Evolutionary conservation across 768 basidiomycete genomes (phyloP), one percentile per base, ranked within the genome.

Genomic region (Glaciozyma antarctica): DNA sequence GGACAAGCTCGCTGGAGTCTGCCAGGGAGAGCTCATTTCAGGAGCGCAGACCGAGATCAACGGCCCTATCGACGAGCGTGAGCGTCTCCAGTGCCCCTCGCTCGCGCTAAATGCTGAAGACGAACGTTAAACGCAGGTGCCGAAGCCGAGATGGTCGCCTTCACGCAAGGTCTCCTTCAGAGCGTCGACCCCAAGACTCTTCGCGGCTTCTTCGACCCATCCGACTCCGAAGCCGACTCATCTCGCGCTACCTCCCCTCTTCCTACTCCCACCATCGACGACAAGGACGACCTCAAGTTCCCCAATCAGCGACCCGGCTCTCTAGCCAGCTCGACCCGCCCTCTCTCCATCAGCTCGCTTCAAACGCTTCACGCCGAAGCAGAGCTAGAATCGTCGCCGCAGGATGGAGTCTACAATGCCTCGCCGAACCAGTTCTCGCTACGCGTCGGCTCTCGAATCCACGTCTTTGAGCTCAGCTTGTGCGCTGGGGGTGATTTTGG

Each of bases 381-480:
- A 8, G 62, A 59, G 13, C 12, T 32, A 6, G 57, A 62, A 0
- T 41, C 62, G 5, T 19, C 24, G 12, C 60, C 65, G 8, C 58
- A 60, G 24, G 69, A 70, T 19, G 65, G 69, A 2, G 65, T 70
- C 16, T 66, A 58, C 32, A 61, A 66, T 12, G 68, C 61, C 9
- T 58, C 43, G 12, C 62, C 68, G 49, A 63, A 30, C 38, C 68
- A 64, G 52, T 69, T 69, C 57, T 58, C 64, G 30, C 61, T 70
- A 10, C 61, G 55, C 53, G 62, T 63, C 7, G 65, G 65, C 2
- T 63, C 65, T 8, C 49, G 58, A 30, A 34, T 58, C n/a, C 60
- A 66, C 48, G 61, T 64, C 8, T 70, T 91, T 70, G 85, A 92
- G 75, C 76, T 93, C 65, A 86, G 88, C 70, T 68, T 90, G 49